These are phyloP conservation scores for Anisodus tanguticus DNA, from an alignment of 257 asterid genomes.

Conservation along the genomic window DNA sequence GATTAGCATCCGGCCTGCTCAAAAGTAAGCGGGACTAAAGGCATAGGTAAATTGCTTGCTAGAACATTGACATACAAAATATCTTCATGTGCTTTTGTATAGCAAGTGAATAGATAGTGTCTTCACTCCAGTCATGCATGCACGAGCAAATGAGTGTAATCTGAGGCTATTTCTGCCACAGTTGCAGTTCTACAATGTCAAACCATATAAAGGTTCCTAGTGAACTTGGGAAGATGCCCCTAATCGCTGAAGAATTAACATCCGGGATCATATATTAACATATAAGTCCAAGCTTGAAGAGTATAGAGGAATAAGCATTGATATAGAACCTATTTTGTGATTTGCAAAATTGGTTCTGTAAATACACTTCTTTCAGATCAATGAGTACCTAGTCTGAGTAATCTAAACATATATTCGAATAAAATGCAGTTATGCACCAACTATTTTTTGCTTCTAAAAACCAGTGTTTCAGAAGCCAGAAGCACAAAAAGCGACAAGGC, in stretches of 20 bases:
- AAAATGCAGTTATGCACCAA: slow-evolving; percentile 1
- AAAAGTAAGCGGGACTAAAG: slow-evolving; percentile 11
- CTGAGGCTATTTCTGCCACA: slow-evolving; percentile 13
- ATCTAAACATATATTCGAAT: neutral
- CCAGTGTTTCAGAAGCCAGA: slow-evolving; percentile 5
- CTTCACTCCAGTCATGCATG: neutral
- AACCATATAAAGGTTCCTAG: neutral
- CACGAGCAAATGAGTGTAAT: slow-evolving; percentile 11
- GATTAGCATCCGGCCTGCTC: slow-evolving; percentile 16
- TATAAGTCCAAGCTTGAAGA: neutral
- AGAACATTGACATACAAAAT: neutral
- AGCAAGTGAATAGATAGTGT: neutral
- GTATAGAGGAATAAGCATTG: neutral
- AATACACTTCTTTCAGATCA: slow-evolving; percentile 16
- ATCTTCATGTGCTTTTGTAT: neutral
- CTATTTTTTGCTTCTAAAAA: neutral
- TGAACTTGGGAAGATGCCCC: neutral
- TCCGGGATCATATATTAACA: slow-evolving; percentile 7
- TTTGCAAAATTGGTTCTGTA: neutral
- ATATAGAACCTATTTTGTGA: neutral
- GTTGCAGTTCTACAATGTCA: neutral
- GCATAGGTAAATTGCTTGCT: neutral
- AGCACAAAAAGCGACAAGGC: neutral
- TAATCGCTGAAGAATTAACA: slow-evolving; percentile 6
- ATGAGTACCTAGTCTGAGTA: neutral